These are phyloP conservation scores for Scorias spongiosa DNA, from an alignment of 2,329 filamentous ascomycete species.

Conservation along the genomic window DNA sequence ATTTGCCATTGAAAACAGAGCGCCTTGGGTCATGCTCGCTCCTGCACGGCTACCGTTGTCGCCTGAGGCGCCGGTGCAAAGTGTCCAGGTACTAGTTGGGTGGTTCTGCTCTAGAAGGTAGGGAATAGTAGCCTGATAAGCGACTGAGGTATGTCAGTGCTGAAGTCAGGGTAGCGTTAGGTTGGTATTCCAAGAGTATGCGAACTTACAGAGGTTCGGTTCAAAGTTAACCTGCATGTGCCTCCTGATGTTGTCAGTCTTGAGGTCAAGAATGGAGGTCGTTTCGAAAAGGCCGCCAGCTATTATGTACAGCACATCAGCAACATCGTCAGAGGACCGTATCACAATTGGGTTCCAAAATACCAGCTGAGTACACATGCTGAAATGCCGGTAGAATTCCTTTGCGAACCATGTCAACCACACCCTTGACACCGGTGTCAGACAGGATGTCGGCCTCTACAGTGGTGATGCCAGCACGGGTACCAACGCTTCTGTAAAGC, in stretches of 20 bases:
- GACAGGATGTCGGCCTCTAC: constrained; percentile 21
- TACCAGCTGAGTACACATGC: constrained; percentile 24
- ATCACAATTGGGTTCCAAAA: too few relatives aligned
- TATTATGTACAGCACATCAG: constrained; percentile 3
- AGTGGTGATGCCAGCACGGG: constrained; percentile 17
- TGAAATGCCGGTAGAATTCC: constrained; percentile 25
- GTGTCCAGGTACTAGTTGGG: constrained; percentile 18
- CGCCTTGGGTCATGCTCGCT: constrained; percentile 22
- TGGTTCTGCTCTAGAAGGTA: constrained; percentile 20
- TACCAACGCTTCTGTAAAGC: constrained; percentile 17
- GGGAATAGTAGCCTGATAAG: constrained; percentile 14
- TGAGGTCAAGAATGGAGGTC: constrained; percentile 12
- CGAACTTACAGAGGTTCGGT: constrained; percentile 20
- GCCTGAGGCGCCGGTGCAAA: constrained; percentile 19
- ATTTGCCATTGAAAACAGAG: constrained; percentile 21
- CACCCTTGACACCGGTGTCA: constrained; percentile 17
- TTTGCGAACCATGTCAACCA: constrained; percentile 21
- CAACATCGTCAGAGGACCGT: too few relatives aligned
- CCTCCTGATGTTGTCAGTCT: constrained; percentile 8
- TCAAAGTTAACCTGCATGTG: constrained; percentile 14
- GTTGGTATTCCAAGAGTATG: neutral
- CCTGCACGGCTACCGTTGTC: constrained; percentile 10
- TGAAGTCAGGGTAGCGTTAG: neutral
- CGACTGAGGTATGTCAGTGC: constrained; percentile 4
- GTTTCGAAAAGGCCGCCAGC: constrained; percentile 15